Base-by-base conservation (phyloP, 2,329 filamentous ascomycete genomes). In the Pseudocercospora eumusae region DNA sequence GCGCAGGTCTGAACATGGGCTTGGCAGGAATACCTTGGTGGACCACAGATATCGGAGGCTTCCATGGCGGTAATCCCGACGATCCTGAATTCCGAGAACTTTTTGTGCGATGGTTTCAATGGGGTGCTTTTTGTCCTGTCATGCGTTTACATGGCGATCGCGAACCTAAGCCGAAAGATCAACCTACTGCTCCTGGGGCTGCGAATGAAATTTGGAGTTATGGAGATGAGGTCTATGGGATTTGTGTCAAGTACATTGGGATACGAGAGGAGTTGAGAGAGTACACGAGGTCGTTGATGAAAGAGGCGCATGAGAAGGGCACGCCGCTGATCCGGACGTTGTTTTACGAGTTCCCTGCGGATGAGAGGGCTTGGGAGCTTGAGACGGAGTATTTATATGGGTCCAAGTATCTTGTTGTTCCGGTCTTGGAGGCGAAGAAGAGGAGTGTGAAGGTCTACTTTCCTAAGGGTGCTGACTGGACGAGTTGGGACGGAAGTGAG, bases 31-130 rank as follows among this genome's bases (percentile, higher is more conserved):
- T 89, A 9, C 82, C 85, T 0, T 88, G 86, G 86, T 89, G 85
- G 85, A 89, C 87, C 0, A 89, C 86, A 0, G 87, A 89, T 67
- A 89, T 89, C 57, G 87, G 87, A 1, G 87, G 87, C 0, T 89
- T 90, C 69, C 86, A 89, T 68, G 86, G 86, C 4, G 87, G 87
- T 0, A 79, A 86, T 63, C 84, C 86, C 0, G 72, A 77, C 0
- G 81, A 87, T 52, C 74, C 77, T 1, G 76, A 68, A 0, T 89
- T 89, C 73, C 78, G 85, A 7, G 87, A 89, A 69, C 75, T 89
- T 0, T 85, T 89, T 61, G 82, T 86, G 0, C 77, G 87, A 1
- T 89, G 87, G 87, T 89, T 89, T 72, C 86, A 89, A 68, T 89
- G 86, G 85, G 86, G 83, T 0, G 76, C 85, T 0, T 89, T 87